Percentiles rank a stretch among this genome's conserved stretches.
These are phyloP conservation scores for Acer campestre DNA, from an alignment of 345 rosid genomes.

Conservation along the genomic window DNA sequence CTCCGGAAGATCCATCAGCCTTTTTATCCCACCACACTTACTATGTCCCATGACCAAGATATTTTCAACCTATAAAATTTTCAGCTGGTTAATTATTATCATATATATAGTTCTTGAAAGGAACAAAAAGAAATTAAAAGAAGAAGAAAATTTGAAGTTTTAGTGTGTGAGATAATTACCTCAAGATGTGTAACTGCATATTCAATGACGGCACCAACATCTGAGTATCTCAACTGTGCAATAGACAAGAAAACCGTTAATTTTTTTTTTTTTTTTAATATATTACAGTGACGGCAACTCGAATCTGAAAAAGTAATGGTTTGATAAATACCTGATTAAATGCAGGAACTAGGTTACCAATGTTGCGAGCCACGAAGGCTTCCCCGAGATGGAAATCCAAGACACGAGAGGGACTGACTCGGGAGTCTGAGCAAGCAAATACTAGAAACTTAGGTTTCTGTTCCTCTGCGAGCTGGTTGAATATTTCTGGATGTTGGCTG, in stretches of 20 bases:
- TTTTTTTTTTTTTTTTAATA: too few species aligned
- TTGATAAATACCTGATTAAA: slow-evolving; percentile 41
- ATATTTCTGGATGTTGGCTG: slow-evolving; percentile 18
- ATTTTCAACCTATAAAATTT: slow-evolving; percentile 18
- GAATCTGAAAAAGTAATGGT: too few species aligned
- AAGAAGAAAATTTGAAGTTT: too few species aligned
- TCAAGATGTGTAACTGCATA: slow-evolving; percentile 7
- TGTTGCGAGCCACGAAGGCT: slow-evolving; percentile 54
- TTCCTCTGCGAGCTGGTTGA: background rate
- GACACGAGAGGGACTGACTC: slow-evolving; percentile 54
- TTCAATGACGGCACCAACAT: slow-evolving; percentile 31
- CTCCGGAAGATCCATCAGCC: slow-evolving; percentile 21
- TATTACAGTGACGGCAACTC: too few species aligned
- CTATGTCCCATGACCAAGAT: slow-evolving; percentile 33
- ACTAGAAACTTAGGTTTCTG: slow-evolving; percentile 33
- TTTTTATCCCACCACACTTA: slow-evolving; percentile 28
- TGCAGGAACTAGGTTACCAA: slow-evolving; percentile 55
- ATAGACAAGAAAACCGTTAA: background rate
- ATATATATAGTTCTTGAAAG: too few species aligned
- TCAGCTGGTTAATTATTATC: background rate
- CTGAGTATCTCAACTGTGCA: slow-evolving; percentile 24
- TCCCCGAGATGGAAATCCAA: slow-evolving; percentile 55
- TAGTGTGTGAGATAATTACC: background rate
- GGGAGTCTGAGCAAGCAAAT: slow-evolving; percentile 56
- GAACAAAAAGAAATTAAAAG: background rate